These are phyloP conservation scores for Rubus idaeus DNA, from an alignment of 306 rosid genomes.

Conservation along the genomic window DNA sequence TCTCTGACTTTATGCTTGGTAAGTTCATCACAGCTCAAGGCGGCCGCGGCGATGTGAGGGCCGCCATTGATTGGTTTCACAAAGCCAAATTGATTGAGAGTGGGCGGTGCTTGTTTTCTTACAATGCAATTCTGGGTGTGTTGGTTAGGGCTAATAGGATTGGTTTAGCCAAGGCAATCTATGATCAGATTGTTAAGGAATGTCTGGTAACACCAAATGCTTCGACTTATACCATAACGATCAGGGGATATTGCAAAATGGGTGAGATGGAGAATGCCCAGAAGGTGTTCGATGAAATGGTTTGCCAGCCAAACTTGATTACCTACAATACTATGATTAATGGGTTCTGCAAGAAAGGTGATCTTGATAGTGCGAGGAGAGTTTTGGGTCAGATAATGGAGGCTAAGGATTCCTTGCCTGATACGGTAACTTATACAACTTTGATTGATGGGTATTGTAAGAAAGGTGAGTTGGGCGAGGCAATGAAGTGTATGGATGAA, in stretches of 20 bases:
- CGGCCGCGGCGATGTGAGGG: slow-evolving; percentile 40
- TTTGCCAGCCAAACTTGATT: slow-evolving; percentile 39
- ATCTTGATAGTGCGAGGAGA: slow-evolving; percentile 38
- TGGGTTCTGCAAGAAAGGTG: slow-evolving; percentile 46
- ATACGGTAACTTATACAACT: slow-evolving; percentile 48
- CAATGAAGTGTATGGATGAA: slow-evolving; percentile 36
- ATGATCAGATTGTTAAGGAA: slow-evolving; percentile 39
- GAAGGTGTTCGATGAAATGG: slow-evolving; percentile 61
- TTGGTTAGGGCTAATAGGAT: slow-evolving; percentile 44
- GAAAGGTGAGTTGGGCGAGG: slow-evolving; percentile 41
- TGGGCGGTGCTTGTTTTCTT: slow-evolving; percentile 40
- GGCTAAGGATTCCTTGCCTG: slow-evolving; percentile 34
- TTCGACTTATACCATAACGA: slow-evolving; percentile 44
- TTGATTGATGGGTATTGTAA: slow-evolving; percentile 53
- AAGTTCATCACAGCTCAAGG: slow-evolving; percentile 45
- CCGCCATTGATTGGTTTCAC: slow-evolving; percentile 55
- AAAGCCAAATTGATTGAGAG: slow-evolving; percentile 28
- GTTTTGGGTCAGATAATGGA: slow-evolving; percentile 29
- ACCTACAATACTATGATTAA: slow-evolving; percentile 46
- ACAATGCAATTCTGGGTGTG: slow-evolving; percentile 45
- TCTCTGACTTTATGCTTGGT: slow-evolving; percentile 33
- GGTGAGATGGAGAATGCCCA: slow-evolving; percentile 40
- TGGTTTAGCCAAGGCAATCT: slow-evolving; percentile 38
- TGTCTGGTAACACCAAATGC: slow-evolving; percentile 36
- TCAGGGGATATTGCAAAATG: slow-evolving; percentile 46